Conservation (phyloP, 306 rosid species). For the Lathyrus tuberosus region DNA sequence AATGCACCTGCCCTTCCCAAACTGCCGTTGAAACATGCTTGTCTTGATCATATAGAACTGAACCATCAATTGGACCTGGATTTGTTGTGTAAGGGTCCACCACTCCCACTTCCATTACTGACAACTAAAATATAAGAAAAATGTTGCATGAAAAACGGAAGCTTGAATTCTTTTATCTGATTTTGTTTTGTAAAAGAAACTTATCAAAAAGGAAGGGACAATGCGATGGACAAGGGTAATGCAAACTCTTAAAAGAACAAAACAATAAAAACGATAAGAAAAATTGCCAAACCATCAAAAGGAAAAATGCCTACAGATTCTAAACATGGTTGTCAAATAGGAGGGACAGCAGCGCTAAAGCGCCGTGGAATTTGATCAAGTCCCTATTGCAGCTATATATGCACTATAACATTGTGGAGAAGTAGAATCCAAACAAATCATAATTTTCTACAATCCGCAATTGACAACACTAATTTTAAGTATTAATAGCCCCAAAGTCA, state of each 20-base stretch:
- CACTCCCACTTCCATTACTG: conserved; percentile 66
- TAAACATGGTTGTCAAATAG: background rate
- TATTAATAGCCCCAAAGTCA: conserved; percentile 3
- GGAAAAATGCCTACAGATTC: conserved; percentile 15
- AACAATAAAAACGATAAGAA: conserved; percentile 3
- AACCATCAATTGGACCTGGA: conserved; percentile 95
- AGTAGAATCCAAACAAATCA: too few relatives aligned
- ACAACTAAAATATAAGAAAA: conserved; percentile 26
- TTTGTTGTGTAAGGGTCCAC: conserved; percentile 77
- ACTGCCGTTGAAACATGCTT: conserved; percentile 96
- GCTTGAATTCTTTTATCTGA: background rate
- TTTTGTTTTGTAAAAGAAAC: conserved; percentile 15
- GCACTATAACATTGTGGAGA: too few relatives aligned
- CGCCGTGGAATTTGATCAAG: too few relatives aligned
- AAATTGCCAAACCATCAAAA: conserved; percentile 20
- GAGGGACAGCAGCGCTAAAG: too few relatives aligned
- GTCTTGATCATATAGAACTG: conserved; percentile 93
- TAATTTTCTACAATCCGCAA: too few relatives aligned
- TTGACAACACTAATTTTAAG: background rate
- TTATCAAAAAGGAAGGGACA: background rate
- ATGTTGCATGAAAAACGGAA: conserved; percentile 31
- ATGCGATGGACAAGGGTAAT: background rate
- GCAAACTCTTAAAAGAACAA: conserved; percentile 9
- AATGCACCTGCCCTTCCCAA: conserved; percentile 98
- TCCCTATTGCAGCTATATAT: too few relatives aligned